Base-by-base conservation (phyloP, 2,329 filamentous ascomycete species). In the Hymenotorrendiella dingleyae region DNA sequence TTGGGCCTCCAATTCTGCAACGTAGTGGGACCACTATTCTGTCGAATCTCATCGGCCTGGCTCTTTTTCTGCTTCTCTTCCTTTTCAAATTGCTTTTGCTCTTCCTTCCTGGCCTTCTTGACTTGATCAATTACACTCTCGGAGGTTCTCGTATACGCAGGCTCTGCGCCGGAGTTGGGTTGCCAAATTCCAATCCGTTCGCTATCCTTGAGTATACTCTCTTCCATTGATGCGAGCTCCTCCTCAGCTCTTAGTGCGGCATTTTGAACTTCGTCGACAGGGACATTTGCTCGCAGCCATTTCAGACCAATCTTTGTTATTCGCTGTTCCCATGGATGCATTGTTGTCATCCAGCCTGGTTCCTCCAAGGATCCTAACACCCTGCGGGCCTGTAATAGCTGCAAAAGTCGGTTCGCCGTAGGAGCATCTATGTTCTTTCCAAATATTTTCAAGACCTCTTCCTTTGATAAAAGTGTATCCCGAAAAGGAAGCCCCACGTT, bases 351-450 rank as follows among this genome's bases (percentile, higher is more conserved):
- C 36, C 62, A 36, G 4, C 63, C 64, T 2, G 78, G 78, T 54
- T 83, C 79, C 9, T 78, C 71, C 30, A 83, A 65, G 3, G 78
- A 81, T 24, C 80, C 80, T 6, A 79, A 77, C 17, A 84, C 76
- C 29, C 80, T 69, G 26, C 78, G 71, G 7, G 79, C 80, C 56
- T 84, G 80, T 10, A 82, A 61, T 37, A 82, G 74, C 40, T 67
- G 66, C 37, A 83, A 61, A 32, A 82, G 60, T 33, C 62, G 63
- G 56, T 82, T 82, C 16, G 71, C 79, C 4, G 59, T 54, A 3
- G 54, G 50, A 1, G 66, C 57, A 46, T 65, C 61, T 34, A 80
- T 64, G 10, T 64, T 62, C 4, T 66, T 54, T 1, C 76, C 74
- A 47, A 82, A 80, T 27, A 80, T 65, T 8, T 51, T 46, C 12